Evolutionary conservation across 805 yeast species (phyloP), one percentile per base, ranked within the genome.

Genomic region (Starmerella ratchasimensis): DNA sequence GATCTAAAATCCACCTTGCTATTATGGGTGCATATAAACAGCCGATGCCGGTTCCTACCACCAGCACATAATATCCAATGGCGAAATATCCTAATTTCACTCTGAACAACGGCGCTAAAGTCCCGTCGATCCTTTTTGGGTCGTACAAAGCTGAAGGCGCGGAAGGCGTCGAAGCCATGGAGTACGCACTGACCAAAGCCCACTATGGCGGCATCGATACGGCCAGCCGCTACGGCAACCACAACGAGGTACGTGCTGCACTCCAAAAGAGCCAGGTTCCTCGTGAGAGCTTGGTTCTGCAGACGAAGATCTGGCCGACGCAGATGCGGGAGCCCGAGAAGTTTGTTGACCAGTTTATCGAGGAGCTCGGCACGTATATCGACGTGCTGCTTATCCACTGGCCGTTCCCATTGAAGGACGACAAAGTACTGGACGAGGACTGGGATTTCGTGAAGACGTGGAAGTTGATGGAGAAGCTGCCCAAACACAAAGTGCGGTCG

Each of bases 191-290:
- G 13, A 41, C 43, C 46, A 52, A 55, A 24, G 64, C 65, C 34
- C 88, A 88, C 22, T 78, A 78, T 61, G 68, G 72, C 47, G 93
- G 80, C 56, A 75, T 81, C 46, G 93, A 80, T 57, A 72, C 82
- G 16, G 90, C 93, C 23, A 71, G 74, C 28, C 64, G 66, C 34
- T 80, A 80, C 59, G 61, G 65, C 9, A 79, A 78, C 52, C 88
- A 80, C 56, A 73, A 55, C 34, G 69, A 67, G 36, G 77, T 78
- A 34, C 81, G 82, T 17, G 58, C 57, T 42, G 71, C 65, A 3
- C 59, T 68, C 38, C 39, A 48, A 31, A 19, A 28, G 17, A 27
- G 39, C 17, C 41, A 45, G 17, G 61, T 76, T 22, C 73, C 75
- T 42, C 68, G 90, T 54, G 68, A 68, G 22, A 74, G 76, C 33